Evolutionary conservation across 75 land plant genomes (phyloP).

Genomic region (Azolla pinnata): DNA sequence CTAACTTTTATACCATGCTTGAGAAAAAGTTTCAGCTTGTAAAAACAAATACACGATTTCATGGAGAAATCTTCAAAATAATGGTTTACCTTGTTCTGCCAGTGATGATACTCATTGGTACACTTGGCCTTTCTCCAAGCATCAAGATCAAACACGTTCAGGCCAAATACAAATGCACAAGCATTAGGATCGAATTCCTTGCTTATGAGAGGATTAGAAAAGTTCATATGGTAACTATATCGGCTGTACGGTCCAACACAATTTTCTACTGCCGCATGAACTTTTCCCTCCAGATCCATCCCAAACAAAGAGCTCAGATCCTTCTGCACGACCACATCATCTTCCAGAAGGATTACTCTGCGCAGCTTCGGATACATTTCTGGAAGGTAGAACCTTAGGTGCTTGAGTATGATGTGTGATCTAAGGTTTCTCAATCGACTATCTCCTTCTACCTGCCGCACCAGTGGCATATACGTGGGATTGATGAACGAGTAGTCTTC

Average conservation of each 20-base stretch:
- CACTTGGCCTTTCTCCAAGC: conserved; percentile 67
- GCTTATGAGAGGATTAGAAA: conserved; percentile 55
- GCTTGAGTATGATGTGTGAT: background rate
- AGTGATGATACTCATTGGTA: conserved; percentile 63
- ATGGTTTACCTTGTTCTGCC: conserved; percentile 47
- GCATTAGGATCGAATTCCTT: conserved; percentile 44
- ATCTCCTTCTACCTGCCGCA: conserved; percentile 56
- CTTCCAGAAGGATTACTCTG: conserved; percentile 50
- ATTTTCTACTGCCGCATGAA: conserved; percentile 64
- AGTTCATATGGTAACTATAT: conserved; percentile 56
- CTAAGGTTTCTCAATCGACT: conserved; percentile 33
- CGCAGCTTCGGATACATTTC: conserved; percentile 60
- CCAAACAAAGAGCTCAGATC: conserved; percentile 52
- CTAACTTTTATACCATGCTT: too few relatives aligned
- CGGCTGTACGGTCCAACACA: conserved; percentile 53
- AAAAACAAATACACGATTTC: too few relatives aligned
- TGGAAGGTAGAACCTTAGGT: conserved; percentile 41
- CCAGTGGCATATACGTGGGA: conserved; percentile 48
- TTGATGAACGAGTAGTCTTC: conserved; percentile 56
- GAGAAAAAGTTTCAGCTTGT: too few relatives aligned
- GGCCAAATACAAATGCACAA: conserved; percentile 71
- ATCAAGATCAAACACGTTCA: conserved; percentile 65
- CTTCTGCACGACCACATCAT: conserved; percentile 62
- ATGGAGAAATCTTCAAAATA: too few relatives aligned
- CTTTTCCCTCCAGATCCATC: conserved; percentile 70